These are phyloP conservation scores for Rhodotorula sp. DNA, from an alignment of 1,284 basidiomycete species.

Conservation along the genomic window DNA sequence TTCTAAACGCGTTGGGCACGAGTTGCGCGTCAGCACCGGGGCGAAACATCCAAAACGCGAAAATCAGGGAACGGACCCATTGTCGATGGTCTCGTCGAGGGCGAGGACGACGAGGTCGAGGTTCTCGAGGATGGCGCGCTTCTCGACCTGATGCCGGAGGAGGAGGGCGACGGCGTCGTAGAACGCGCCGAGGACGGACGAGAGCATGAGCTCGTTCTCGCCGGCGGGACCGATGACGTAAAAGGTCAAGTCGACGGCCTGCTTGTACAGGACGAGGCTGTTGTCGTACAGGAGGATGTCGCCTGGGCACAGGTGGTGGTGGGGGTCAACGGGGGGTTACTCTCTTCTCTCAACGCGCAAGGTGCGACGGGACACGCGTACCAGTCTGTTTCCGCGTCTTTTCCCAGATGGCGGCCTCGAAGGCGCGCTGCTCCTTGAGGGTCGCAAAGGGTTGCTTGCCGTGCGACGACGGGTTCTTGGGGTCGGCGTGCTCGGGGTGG, in stretches of 20 bases:
- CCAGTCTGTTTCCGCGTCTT: slow-evolving; percentile 91
- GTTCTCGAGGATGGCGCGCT: slow-evolving; percentile 91
- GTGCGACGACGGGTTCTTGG: slow-evolving; percentile 31
- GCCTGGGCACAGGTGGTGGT: slow-evolving; percentile 57
- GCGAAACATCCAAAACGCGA: neutral
- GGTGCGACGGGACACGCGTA: slow-evolving; percentile 52
- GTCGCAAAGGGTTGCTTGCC: slow-evolving; percentile 54
- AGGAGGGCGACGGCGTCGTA: slow-evolving; percentile 82
- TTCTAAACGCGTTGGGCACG: slow-evolving; percentile 56
- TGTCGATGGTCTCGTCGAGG: slow-evolving; percentile 95
- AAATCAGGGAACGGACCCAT: slow-evolving; percentile 64
- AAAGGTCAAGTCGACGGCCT: slow-evolving; percentile 91
- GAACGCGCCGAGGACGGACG: slow-evolving; percentile 76
- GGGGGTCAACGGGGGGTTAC: slow-evolving; percentile 52
- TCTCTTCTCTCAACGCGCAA: slow-evolving; percentile 66
- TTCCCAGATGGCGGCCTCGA: slow-evolving; percentile 92
- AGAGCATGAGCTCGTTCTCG: slow-evolving; percentile 97
- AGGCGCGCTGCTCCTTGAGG: slow-evolving; percentile 88
- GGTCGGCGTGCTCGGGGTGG: slow-evolving; percentile 63
- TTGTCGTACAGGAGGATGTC: slow-evolving; percentile 93
- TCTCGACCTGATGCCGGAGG: slow-evolving; percentile 90
- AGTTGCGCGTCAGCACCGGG: neutral
- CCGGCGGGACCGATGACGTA: slow-evolving; percentile 85
- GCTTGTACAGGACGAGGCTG: slow-evolving; percentile 88
- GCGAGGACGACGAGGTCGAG: slow-evolving; percentile 89